Conservation (phyloP, 2,329 filamentous ascomycete genomes). For the Neoascochyta sp. region DNA sequence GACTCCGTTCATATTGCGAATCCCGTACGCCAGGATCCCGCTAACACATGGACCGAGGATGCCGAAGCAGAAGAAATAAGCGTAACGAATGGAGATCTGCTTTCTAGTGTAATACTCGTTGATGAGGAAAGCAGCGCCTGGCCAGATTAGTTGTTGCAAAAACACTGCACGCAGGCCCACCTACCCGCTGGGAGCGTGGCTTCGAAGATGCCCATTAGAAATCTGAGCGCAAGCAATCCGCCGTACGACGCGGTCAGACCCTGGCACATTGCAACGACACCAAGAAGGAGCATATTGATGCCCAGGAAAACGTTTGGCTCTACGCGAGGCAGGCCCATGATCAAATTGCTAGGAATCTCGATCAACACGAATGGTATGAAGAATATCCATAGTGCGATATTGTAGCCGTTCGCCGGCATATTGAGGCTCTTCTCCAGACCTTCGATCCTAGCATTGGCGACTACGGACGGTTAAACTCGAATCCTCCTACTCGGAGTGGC, state of each 20-base stretch:
- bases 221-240: conserved; percentile 27
- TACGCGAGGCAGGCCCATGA: conserved; percentile 63
- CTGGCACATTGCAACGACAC: conserved; percentile 43
- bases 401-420: conserved; percentile 64
- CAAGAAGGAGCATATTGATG: conserved; percentile 71
- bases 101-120: conserved; percentile 48
- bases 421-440: conserved; percentile 56
- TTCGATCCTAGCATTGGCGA: conserved; percentile 64
- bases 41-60: conserved; percentile 55
- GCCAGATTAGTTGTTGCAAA: conserved; percentile 2
- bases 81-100: conserved; percentile 52
- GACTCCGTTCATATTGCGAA: conserved; percentile 31
- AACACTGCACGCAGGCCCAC: neutral
- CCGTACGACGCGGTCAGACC: conserved; percentile 27
- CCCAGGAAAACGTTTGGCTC: conserved; percentile 76
- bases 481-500: no score
- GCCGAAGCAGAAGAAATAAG: conserved; percentile 53
- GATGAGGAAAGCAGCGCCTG: conserved; percentile 27
- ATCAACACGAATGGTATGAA: conserved; percentile 80
- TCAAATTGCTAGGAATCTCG: conserved; percentile 70
- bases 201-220: conserved; percentile 34
- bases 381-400: conserved; percentile 73
- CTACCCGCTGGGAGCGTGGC: conserved; percentile 29
- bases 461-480: conserved; percentile 30
- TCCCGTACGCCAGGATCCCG: conserved; percentile 49